Percentiles rank a stretch among this genome's conserved stretches.
These are phyloP conservation scores for Cystobasidium onofrii DNA, from an alignment of 768 basidiomycete species.

Conservation along the genomic window DNA sequence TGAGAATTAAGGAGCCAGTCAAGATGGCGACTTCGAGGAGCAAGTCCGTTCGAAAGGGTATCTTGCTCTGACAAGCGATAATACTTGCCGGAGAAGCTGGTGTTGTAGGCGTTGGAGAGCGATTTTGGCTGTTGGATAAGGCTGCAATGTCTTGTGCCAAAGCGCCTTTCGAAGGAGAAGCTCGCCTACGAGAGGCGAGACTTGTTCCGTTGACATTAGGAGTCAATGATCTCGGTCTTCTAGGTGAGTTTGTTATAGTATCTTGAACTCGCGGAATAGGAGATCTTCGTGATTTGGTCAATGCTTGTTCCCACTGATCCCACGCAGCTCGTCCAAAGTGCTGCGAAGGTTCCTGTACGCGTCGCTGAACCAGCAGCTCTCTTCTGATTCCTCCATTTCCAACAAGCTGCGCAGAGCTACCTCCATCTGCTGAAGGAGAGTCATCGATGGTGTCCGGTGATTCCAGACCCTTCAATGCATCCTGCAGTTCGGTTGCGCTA, in stretches of 20 bases:
- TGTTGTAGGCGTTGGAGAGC: neutral
- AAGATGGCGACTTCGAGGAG: conserved; percentile 40
- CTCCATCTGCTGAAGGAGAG: neutral
- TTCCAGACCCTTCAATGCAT: neutral
- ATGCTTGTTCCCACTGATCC: conserved; percentile 20
- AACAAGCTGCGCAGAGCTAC: neutral
- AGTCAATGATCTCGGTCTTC: neutral
- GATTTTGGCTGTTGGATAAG: neutral
- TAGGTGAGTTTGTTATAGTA: neutral
- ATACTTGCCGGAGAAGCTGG: neutral
- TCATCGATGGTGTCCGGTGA: neutral
- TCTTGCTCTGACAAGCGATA: neutral
- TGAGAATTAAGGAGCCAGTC: conserved; percentile 32
- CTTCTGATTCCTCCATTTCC: neutral
- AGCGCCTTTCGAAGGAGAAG: neutral
- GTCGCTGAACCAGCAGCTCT: conserved; percentile 14
- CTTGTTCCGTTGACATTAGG: neutral
- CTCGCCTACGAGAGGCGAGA: neutral
- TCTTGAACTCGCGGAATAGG: neutral
- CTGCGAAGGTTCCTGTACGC: conserved; percentile 13
- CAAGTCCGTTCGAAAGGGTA: conserved; percentile 35
- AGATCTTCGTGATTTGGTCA: conserved; percentile 12
- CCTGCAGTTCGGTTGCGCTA: conserved; percentile 20
- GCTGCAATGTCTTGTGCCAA: neutral
- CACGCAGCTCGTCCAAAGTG: neutral